Percentiles rank a stretch among this genome's conserved stretches.
Conservation (phyloP, 2,329 filamentous ascomycete genomes). For the Ceratocystis destructans region DNA sequence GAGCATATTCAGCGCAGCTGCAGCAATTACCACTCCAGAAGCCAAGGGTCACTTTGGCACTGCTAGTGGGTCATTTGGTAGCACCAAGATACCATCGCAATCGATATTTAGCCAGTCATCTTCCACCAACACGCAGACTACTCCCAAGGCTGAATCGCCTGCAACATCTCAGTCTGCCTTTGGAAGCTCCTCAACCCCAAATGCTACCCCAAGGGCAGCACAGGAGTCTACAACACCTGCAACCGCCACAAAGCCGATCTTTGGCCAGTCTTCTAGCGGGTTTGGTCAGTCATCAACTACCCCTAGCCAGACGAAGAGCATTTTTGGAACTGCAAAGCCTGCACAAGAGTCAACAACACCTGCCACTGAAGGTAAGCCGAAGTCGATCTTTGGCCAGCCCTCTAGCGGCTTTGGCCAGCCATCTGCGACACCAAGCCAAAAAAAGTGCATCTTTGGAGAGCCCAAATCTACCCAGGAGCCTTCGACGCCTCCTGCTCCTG, state of each 20-base stretch:
- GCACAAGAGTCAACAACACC: background rate
- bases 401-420: background rate
- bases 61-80: slow-evolving; percentile 2
- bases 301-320: background rate
- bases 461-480: background rate
- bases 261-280: slow-evolving; percentile 5
- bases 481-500: background rate
- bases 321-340: background rate
- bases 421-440: background rate
- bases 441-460: slow-evolving; percentile 15
- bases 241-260: slow-evolving; percentile 6
- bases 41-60: slow-evolving; percentile 6
- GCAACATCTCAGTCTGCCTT: background rate
- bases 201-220: background rate
- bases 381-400: slow-evolving; percentile 5
- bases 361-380: background rate
- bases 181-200: background rate
- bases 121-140: background rate
- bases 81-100: background rate
- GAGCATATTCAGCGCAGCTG: slow-evolving; percentile 24
- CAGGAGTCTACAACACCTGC: background rate
- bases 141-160: background rate
- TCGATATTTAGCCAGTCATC: background rate
- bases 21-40: slow-evolving; percentile 10
- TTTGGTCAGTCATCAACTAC: slow-evolving; percentile 8